These are phyloP conservation scores for Hypoxylon intermedium DNA, from an alignment of 495 filamentous ascomycete genomes.

Conservation along the genomic window DNA sequence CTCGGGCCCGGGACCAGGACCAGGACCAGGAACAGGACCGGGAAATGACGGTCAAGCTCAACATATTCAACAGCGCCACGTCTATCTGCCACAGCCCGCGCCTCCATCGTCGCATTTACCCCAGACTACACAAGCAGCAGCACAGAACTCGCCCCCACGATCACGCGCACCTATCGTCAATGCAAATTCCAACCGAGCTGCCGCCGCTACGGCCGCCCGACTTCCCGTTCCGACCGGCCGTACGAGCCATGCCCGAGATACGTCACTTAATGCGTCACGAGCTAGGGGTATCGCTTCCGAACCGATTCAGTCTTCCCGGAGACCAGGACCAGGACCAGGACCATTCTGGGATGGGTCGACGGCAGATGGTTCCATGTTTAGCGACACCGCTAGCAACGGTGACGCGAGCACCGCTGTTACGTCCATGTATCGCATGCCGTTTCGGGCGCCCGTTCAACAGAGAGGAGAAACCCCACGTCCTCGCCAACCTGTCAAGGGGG, in stretches of 20 bases:
- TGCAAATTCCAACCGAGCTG: slow-evolving; percentile 38
- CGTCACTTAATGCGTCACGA: slow-evolving; percentile 30
- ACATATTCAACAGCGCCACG: slow-evolving; percentile 39
- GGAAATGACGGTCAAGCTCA: slow-evolving; percentile 9
- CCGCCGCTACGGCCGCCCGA: slow-evolving; percentile 26
- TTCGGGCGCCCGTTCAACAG: slow-evolving; percentile 29
- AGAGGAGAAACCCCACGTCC: slow-evolving; percentile 38
- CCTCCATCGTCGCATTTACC: slow-evolving; percentile 22
- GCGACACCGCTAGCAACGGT: slow-evolving; percentile 42
- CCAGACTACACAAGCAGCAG: slow-evolving; percentile 14
- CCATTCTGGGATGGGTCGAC: slow-evolving; percentile 46
- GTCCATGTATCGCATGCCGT: slow-evolving; percentile 32
- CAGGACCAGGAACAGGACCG: slow-evolving; percentile 36
- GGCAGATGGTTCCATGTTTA: slow-evolving; percentile 43
- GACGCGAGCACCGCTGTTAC: slow-evolving; percentile 34
- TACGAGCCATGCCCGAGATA: slow-evolving; percentile 33
- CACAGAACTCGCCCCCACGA: slow-evolving; percentile 37
- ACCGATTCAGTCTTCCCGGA: slow-evolving; percentile 33
- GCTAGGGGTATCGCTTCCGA: slow-evolving; percentile 34
- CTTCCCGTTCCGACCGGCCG: slow-evolving; percentile 36
- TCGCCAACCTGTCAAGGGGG: slow-evolving; percentile 24
- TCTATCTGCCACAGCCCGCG: slow-evolving; percentile 35
- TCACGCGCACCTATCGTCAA: slow-evolving; percentile 43
- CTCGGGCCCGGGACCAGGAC: slow-evolving; percentile 33
- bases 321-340: slow-evolving; percentile 25